Evolutionary conservation across 2,329 filamentous ascomycete genomes (phyloP).

Genomic region (Pseudopithomyces chartarum): DNA sequence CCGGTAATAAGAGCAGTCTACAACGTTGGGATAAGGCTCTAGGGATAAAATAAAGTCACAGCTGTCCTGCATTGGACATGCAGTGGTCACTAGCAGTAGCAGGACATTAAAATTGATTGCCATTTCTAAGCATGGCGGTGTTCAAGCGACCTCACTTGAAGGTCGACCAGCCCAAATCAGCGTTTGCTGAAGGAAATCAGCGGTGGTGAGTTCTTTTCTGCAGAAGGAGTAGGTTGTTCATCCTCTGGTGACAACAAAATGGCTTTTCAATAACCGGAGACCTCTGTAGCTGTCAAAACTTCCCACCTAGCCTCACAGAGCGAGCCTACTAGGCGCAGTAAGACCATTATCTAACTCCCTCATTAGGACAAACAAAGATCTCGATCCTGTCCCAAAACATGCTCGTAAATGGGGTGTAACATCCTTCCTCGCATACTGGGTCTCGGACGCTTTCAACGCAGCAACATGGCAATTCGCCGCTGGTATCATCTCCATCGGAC

Average conservation of each 20-base stretch:
- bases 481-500: conserved; percentile 48
- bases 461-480: conserved; percentile 59
- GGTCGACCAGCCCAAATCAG: conserved; percentile 52
- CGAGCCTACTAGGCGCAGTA: background rate
- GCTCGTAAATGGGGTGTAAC: conserved; percentile 53
- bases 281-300: no score
- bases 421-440: conserved; percentile 57
- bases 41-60: background rate
- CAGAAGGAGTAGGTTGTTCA: no score
- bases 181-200: conserved; percentile 50
- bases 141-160: conserved; percentile 48
- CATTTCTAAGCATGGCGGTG: conserved; percentile 23
- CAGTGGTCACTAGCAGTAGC: background rate
- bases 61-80: background rate
- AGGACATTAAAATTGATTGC: no score
- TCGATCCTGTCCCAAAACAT: conserved; percentile 54
- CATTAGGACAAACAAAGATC: conserved; percentile 53
- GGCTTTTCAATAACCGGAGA: no score
- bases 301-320: no score
- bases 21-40: background rate
- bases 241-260: no score
- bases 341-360: no score
- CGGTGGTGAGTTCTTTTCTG: conserved; percentile 32
- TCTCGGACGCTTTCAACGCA: conserved; percentile 58
- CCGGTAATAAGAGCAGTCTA: background rate